phyloP scores from a whole-genome alignment of 345 rosid species.

The Melastoma malabathricum region DNA sequence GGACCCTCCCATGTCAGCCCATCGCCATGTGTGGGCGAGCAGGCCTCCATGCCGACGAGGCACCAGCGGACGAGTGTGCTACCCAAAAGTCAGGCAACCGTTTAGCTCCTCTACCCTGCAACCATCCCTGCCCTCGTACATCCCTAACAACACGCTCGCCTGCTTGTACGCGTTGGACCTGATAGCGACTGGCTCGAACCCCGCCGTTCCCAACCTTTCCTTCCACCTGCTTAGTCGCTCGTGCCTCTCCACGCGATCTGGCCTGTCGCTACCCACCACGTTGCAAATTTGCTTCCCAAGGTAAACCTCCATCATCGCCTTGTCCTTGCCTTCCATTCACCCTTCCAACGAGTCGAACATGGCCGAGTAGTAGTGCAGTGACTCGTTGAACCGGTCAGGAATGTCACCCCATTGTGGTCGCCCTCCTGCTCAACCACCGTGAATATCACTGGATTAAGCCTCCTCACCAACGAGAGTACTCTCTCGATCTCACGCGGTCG shows the following conservation, averaged over 20 bases:
- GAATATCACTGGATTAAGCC: constrained; percentile 55
- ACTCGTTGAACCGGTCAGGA: constrained; percentile 74
- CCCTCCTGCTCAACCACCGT: constrained; percentile 85
- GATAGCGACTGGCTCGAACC: constrained; percentile 53
- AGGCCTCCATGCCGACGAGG: constrained; percentile 78
- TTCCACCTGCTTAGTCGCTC: constrained; percentile 61
- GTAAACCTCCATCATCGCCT: constrained; percentile 65
- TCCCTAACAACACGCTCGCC: constrained; percentile 63
- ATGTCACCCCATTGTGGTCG: constrained; percentile 58
- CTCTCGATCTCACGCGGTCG: too few relatives aligned
- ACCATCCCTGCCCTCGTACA: constrained; percentile 70
- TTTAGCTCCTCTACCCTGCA: constrained; percentile 72
- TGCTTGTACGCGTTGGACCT: constrained; percentile 87
- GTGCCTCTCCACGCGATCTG: constrained; percentile 69
- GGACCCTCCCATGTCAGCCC: not conserved
- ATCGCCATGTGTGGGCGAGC: constrained; percentile 5
- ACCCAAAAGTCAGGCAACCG: constrained; percentile 75
- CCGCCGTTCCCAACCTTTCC: constrained; percentile 40
- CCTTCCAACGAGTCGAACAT: constrained; percentile 79
- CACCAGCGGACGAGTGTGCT: constrained; percentile 75
- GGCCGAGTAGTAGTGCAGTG: constrained; percentile 71
- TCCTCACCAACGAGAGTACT: constrained; percentile 21
- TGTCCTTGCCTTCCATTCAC: constrained; percentile 30
- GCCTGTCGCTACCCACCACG: constrained; percentile 68
- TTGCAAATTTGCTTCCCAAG: constrained; percentile 81